Base-by-base conservation (phyloP, 2,329 filamentous ascomycete genomes). In the Paracamarosporium sp. region DNA sequence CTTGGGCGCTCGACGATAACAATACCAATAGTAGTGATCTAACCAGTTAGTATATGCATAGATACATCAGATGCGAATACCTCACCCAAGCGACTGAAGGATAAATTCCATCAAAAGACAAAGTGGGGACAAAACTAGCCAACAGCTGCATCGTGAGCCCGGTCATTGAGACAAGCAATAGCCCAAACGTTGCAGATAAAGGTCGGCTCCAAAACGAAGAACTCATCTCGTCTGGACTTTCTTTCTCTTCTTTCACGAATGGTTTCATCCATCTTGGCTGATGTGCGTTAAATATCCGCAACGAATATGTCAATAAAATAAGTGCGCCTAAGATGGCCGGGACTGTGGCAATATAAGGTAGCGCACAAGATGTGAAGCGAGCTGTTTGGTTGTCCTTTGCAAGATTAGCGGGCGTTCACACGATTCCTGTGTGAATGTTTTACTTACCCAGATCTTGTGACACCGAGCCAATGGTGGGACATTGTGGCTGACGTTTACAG, bases 231-330 rank as follows among this genome's bases (percentile, higher is more conserved):
- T 73, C 47, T 73, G 61, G 44, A 22, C 55, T 64, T 35, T 68
- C 63, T 50, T 72, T 70, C 11, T 60, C 53, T 59, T 76, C 73
- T 43, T 60, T 56, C 11, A 87, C 72, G 58, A 88, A 87, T 4
- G 82, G 76, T 46, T 67, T 76, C 20, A 78, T 79, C 85, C 85
- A 87, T 73, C 64, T 71, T 31, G 85, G 81, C 40, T 77, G 73
- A 65, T 72, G 74, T 5, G 60, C 53, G n/a, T 67, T 58, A 3
- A 76, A 57, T 3, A 77, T 50, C 27, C 69, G 60, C 3, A 79
- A 35, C 5, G 70, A 62, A 57, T 79, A 76, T 7, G 62, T 62
- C n/a, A 79, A 47, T 2, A 80, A 59, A n/a, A 81, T 61, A 17
- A 78, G 33, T 25, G 65, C 71, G 38, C 70, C 76, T 15, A 80